Evolutionary conservation across 768 basidiomycete species (phyloP), one percentile per base, ranked within the genome.

Genomic region (Thelephora aurantiotincta): DNA sequence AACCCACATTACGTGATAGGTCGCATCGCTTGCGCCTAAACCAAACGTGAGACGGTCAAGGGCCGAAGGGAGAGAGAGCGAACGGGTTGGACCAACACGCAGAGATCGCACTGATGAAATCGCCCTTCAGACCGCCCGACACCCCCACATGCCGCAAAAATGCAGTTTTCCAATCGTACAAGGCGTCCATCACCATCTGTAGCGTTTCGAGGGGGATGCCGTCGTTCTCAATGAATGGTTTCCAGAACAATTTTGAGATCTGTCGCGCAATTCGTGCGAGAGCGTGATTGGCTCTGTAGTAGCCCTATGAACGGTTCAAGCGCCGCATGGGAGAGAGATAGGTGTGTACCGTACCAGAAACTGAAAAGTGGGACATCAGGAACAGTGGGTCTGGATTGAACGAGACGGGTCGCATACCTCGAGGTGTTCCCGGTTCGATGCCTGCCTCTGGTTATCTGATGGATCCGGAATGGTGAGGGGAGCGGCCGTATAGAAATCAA

Each of bases 1-100:
- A 50, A 92, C 79, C 89, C 88, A 94, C 77, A 93, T 82, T 55
- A 84, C 77, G 64, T 96, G 91, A 60, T 86, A 93, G 23, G 84
- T 88, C 23, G 87, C 85, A 58, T 92, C 86, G 57, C 83, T 87
- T 16, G 84, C 82, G 54, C 84, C 84, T 67, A 68, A 44, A 37
- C 45, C 3, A 14, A 35, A 37, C 11, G 23, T 20, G 20, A 47
- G 30, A 18, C 18, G 6, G 43, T 42, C 35, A 34, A 20, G n/a
- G 33, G 35, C 18, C 45, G 33, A 13, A 41, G 48, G 48, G 51
- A 41, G 30, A 46, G 11, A 33, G 20, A 14, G 13, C 14, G 13
- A 12, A 45, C 7, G 34, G 30, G 9, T 42, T 11, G 33, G 0
- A 59, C 74, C 52, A 50, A 74, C 78, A 80, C 11, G 77, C 75